Percentiles rank a stretch among this genome's conserved stretches.
phyloP scores from a whole-genome alignment of 2,329 filamentous ascomycete genomes.

The Chalaropsis thielavioides region DNA sequence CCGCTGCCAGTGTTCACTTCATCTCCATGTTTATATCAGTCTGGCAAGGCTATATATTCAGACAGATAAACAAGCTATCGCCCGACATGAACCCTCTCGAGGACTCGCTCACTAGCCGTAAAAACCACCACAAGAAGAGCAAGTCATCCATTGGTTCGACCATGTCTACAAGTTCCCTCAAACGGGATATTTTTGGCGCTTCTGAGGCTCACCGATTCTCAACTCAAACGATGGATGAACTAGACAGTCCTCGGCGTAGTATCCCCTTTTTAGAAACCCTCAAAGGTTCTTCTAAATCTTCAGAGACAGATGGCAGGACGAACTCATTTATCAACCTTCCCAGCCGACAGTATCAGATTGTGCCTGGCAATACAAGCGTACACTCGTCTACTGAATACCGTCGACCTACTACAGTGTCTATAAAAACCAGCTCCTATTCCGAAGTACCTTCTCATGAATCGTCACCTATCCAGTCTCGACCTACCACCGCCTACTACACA shows the following conservation, averaged over 20 bases:
- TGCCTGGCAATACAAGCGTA: conserved; percentile 24
- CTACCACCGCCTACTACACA: conserved; percentile 8
- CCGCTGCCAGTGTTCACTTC: conserved; percentile 52
- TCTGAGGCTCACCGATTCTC: conserved; percentile 11
- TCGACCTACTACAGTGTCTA: conserved; percentile 20
- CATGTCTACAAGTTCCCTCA: conserved; percentile 17
- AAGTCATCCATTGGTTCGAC: conserved; percentile 40
- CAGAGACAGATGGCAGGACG: conserved; percentile 28
- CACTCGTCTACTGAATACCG: conserved; percentile 9
- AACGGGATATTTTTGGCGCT: conserved; percentile 13
- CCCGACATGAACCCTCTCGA: conserved; percentile 95
- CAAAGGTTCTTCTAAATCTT: conserved; percentile 43
- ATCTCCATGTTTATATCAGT: conserved; percentile 55
- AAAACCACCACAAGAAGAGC: conserved; percentile 56
- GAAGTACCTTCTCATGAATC: conserved; percentile 35
- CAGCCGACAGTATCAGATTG: conserved; percentile 40
- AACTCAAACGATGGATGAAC: conserved; percentile 10
- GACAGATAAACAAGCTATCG: conserved; percentile 65
- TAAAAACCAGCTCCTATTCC: conserved; percentile 33
- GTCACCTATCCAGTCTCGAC: conserved; percentile 9
- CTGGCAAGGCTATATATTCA: conserved; percentile 66
- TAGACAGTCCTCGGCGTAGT: conserved; percentile 29
- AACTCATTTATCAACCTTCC: conserved; percentile 42
- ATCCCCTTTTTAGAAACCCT: conserved; percentile 75
- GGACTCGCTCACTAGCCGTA: conserved; percentile 62